phyloP scores from a whole-genome alignment of 345 rosid species.

The Linum usitatissimum region DNA sequence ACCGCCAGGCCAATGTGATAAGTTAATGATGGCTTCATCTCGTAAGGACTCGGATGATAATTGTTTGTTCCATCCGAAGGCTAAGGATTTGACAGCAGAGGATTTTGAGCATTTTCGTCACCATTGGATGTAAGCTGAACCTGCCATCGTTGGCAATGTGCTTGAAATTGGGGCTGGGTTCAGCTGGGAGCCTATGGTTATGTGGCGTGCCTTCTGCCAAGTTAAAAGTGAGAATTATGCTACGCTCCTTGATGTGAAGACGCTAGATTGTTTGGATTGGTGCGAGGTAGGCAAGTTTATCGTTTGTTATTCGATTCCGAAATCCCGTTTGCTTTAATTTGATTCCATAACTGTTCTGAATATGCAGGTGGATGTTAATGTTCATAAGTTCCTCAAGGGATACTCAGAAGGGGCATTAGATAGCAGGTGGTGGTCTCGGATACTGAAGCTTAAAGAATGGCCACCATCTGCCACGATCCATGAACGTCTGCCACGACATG shows the following conservation, averaged over 20 bases:
- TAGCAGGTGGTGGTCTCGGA: constrained; percentile 34
- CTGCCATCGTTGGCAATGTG: constrained; percentile 48
- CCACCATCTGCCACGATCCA: constrained; percentile 53
- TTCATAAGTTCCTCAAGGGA: constrained; percentile 45
- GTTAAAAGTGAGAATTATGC: constrained; percentile 24
- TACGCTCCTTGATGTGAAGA: constrained; percentile 30
- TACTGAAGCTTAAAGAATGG: constrained; percentile 77
- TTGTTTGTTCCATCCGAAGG: constrained; percentile 50
- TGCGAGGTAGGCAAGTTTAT: constrained; percentile 28
- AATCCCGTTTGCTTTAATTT: not conserved
- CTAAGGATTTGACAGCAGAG: constrained; percentile 24
- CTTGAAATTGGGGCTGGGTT: constrained; percentile 49
- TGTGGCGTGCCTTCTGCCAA: constrained; percentile 65
- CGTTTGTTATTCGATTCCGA: not conserved
- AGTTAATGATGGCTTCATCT: constrained; percentile 43
- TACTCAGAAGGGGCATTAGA: constrained; percentile 37
- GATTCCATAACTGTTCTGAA: constrained; percentile 1
- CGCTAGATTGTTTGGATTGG: constrained; percentile 56
- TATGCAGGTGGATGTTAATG: constrained; percentile 42
- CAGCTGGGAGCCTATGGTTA: constrained; percentile 84
- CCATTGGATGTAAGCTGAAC: constrained; percentile 77
- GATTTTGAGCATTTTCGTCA: constrained; percentile 55
- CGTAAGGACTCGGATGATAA: constrained; percentile 43
- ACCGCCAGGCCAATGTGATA: constrained; percentile 18
- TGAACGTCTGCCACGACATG: constrained; percentile 55